Conservation (phyloP, 306 rosid genomes). For the Carpinus viminea region DNA sequence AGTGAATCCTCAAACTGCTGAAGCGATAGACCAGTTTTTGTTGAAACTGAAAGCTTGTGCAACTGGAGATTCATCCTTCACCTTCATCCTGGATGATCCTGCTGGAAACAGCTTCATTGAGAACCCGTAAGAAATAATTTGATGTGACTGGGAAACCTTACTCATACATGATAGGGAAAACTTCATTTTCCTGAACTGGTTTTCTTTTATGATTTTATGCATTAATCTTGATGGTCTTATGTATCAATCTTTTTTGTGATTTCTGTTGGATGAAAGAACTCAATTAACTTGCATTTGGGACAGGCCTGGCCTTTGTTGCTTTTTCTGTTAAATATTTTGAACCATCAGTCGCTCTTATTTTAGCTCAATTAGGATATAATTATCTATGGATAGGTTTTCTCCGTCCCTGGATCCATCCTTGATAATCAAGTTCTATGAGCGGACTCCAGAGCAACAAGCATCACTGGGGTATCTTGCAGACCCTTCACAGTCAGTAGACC, state of each 20-base stretch:
- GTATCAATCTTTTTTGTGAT: background rate
- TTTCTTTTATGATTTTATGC: background rate
- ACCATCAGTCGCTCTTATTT: slow-evolving; percentile 22
- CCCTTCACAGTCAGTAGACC: slow-evolving; percentile 46
- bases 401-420: slow-evolving; percentile 80
- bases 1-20: slow-evolving; percentile 77
- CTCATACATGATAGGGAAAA: slow-evolving; percentile 12
- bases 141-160: slow-evolving; percentile 12
- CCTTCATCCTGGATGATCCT: slow-evolving; percentile 86
- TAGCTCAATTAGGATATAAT: slow-evolving; percentile 11
- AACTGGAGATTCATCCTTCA: slow-evolving; percentile 61
- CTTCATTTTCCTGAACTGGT: background rate
- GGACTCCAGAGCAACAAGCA: slow-evolving; percentile 90
- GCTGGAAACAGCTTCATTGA: slow-evolving; percentile 96
- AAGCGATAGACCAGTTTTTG: slow-evolving; percentile 83
- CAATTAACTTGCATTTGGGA: slow-evolving; percentile 7
- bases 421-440: slow-evolving; percentile 79
- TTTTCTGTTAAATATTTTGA: slow-evolving; percentile 4
- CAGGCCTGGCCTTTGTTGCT: slow-evolving; percentile 11
- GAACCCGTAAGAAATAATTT: slow-evolving; percentile 70
- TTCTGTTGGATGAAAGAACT: slow-evolving; percentile 11
- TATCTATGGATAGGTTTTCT: slow-evolving; percentile 56
- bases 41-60: slow-evolving; percentile 77
- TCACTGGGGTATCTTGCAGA: slow-evolving; percentile 68
- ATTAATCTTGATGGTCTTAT: background rate